Conservation (phyloP, 2,329 filamentous ascomycete genomes). For the Teratosphaeriaceae sp. region DNA sequence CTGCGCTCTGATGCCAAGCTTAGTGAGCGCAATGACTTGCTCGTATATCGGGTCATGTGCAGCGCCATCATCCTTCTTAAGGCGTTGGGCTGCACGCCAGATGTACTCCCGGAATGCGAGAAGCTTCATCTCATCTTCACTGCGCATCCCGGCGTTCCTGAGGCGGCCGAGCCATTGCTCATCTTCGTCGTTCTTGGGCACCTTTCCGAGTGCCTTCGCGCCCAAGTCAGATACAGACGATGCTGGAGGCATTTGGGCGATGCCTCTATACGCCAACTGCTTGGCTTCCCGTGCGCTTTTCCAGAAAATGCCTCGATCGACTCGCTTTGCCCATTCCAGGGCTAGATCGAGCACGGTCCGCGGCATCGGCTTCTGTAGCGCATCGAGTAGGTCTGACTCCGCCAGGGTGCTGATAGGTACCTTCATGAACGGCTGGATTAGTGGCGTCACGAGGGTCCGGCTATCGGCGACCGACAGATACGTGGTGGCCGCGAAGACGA, state of each 20-base stretch:
- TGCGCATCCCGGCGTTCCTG: conserved; percentile 71
- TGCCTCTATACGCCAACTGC: conserved; percentile 49
- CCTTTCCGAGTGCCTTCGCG: conserved; percentile 52
- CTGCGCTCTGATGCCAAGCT: conserved; percentile 71
- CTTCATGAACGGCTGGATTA: conserved; percentile 77
- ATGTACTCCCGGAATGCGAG: conserved; percentile 84
- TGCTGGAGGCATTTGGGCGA: conserved; percentile 50
- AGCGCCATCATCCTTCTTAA: conserved; percentile 49
- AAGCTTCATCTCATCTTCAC: conserved; percentile 85
- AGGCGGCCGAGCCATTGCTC: conserved; percentile 86
- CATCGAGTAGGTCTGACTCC: conserved; percentile 69
- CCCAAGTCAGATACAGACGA: conserved; percentile 53
- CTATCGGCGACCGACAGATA: conserved; percentile 74
- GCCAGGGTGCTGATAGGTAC: conserved; percentile 62
- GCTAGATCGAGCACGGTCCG: conserved; percentile 79
- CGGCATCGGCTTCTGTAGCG: conserved; percentile 73
- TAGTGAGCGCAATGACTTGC: conserved; percentile 66
- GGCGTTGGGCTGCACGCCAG: conserved; percentile 73
- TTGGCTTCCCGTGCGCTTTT: conserved; percentile 64
- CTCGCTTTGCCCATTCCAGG: conserved; percentile 64
- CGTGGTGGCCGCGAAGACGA: conserved; percentile 68
- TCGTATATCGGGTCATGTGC: conserved; percentile 46
- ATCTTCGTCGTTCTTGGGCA: conserved; percentile 81
- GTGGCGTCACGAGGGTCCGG: conserved; percentile 73
- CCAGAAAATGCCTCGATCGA: conserved; percentile 83